These are phyloP conservation scores for Phylloporus sp. DNA, from an alignment of 768 basidiomycete species.

Conservation along the genomic window DNA sequence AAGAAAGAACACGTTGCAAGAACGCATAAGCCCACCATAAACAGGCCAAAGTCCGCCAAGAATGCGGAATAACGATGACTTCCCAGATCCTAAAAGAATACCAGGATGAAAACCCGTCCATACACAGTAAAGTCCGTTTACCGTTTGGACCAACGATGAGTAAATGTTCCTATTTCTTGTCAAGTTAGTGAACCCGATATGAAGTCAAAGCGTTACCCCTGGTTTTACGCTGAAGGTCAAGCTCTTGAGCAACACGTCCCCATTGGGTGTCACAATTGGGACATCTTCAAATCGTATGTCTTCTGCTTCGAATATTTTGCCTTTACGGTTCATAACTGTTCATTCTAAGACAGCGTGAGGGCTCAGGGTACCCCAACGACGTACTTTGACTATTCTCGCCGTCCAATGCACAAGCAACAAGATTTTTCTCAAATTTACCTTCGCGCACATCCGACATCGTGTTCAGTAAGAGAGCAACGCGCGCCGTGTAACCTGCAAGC, in stretches of 20 bases:
- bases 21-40: conserved; percentile 27
- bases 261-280: conserved; percentile 94
- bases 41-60: conserved; percentile 96
- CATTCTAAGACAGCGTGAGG: not conserved
- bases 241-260: conserved; percentile 80
- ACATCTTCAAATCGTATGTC: conserved; percentile 91
- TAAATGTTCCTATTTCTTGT: conserved; percentile 64
- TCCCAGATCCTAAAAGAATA: conserved; percentile 61
- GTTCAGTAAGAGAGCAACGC: conserved; percentile 83
- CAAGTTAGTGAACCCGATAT: not conserved
- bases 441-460: conserved; percentile 83
- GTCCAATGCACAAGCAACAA: conserved; percentile 67
- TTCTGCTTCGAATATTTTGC: conserved; percentile 75
- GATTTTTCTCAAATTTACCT: conserved; percentile 84
- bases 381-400: conserved; percentile 74
- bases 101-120: not conserved
- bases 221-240: conserved; percentile 87
- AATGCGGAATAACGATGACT: conserved; percentile 92
- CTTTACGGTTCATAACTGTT: conserved; percentile 75
- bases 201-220: conserved; percentile 46
- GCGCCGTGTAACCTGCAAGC: conserved; percentile 90
- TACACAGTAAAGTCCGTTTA: conserved; percentile 19
- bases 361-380: conserved; percentile 21
- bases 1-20: not conserved
- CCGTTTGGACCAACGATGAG: conserved; percentile 95